Percentiles rank a stretch among this genome's conserved stretches.
Evolutionary conservation across 2,329 filamentous ascomycete genomes (phyloP).

Genomic region (Fusarium coffeatum): DNA sequence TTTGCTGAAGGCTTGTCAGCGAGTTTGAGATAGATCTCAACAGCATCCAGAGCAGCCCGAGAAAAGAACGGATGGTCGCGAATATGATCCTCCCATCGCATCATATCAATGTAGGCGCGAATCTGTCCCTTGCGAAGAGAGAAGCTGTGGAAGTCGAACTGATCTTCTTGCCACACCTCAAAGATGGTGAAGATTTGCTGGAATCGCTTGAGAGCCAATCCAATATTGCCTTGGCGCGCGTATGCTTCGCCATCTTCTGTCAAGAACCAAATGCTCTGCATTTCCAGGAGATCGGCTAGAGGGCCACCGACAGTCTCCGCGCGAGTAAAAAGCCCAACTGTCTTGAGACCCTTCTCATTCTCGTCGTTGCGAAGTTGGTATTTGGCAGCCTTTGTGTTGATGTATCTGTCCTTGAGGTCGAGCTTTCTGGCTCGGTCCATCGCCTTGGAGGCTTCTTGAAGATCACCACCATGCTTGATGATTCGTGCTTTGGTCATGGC

Average conservation of each 20-base stretch:
- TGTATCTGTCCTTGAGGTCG: slow-evolving; percentile 92
- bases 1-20: slow-evolving; percentile 78
- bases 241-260: slow-evolving; percentile 95
- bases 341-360: slow-evolving; percentile 85
- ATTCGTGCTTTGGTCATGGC: slow-evolving; percentile 96
- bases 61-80: slow-evolving; percentile 95
- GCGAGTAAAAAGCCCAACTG: slow-evolving; percentile 92
- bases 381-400: slow-evolving; percentile 98
- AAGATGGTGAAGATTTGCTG: slow-evolving; percentile 92
- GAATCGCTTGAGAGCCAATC: slow-evolving; percentile 91
- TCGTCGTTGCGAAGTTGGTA: slow-evolving; percentile 95
- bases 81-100: slow-evolving; percentile 92
- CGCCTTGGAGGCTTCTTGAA: slow-evolving; percentile 80
- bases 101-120: slow-evolving; percentile 93
- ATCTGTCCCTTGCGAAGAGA: slow-evolving; percentile 97
- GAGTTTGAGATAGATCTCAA: slow-evolving; percentile 82
- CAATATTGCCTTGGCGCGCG: slow-evolving; percentile 82
- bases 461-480: slow-evolving; percentile 88
- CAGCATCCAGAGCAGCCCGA: slow-evolving; percentile 82
- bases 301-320: slow-evolving; percentile 90
- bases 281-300: slow-evolving; percentile 90
- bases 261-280: slow-evolving; percentile 98
- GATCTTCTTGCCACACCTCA: slow-evolving; percentile 97
- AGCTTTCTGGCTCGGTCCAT: slow-evolving; percentile 90
- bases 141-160: slow-evolving; percentile 99